Evolutionary conservation across 495 filamentous ascomycete species (phyloP).

Genomic region (Aspergillus homomorphus): DNA sequence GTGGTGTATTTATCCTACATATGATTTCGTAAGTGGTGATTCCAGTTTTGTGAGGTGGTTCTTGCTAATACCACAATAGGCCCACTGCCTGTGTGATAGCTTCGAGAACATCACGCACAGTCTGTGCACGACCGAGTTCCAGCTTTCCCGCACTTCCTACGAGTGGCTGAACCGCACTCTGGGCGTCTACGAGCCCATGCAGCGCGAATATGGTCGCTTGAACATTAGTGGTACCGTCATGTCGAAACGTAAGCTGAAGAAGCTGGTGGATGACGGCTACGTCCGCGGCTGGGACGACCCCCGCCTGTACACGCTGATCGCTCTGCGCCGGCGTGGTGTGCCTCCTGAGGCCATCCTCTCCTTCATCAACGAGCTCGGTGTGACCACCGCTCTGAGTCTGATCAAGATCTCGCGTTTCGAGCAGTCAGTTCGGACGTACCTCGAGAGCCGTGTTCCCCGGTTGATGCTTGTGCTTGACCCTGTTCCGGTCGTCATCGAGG

Average conservation of each 20-base stretch:
- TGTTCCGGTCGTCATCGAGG: conserved; percentile 68
- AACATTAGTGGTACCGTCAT: conserved; percentile 79
- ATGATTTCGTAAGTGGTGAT: conserved; percentile 58
- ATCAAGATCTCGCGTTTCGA: conserved; percentile 77
- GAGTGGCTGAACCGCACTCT: conserved; percentile 82
- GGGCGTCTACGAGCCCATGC: conserved; percentile 79
- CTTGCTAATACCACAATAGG: conserved; percentile 20
- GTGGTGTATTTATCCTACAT: conserved; percentile 87
- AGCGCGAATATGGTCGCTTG: conserved; percentile 74
- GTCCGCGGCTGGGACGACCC: conserved; percentile 90
- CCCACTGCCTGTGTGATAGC: conserved; percentile 77
- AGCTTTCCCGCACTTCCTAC: conserved; percentile 71
- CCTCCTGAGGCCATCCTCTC: conserved; percentile 82
- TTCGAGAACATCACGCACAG: conserved; percentile 88
- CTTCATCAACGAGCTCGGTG: conserved; percentile 86
- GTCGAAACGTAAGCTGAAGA: conserved; percentile 76
- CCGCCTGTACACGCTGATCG: conserved; percentile 84
- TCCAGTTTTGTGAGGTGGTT: neutral
- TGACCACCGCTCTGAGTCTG: conserved; percentile 69
- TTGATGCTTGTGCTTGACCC: conserved; percentile 78
- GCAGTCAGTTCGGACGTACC: conserved; percentile 71
- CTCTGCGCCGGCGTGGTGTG: conserved; percentile 74
- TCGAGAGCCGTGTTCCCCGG: conserved; percentile 80
- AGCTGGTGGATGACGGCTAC: conserved; percentile 67
- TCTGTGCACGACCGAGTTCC: conserved; percentile 85